Base-by-base conservation (phyloP, 164 flowering plant species). In the Stephania yunnanensis region DNA sequence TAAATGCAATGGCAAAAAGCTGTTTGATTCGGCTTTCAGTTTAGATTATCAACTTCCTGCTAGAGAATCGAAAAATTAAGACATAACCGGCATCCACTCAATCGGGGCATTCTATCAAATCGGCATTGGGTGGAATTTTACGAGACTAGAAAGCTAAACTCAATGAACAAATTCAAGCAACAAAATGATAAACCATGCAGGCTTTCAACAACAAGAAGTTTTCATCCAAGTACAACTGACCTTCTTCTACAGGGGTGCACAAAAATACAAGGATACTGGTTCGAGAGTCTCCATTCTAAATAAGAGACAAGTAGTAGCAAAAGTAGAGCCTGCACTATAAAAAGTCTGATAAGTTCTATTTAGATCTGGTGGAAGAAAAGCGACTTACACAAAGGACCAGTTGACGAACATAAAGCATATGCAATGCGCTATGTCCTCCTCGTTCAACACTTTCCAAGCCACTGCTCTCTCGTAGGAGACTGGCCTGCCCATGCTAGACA, bases 401-500 rank as follows among this genome's bases (percentile, higher is more conserved):
- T 95, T 95, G 48, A 95, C 67, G 76, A 95, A 93, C 93, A 89
- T 85, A 74, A 95, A 92, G 81, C 95, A 92, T 71, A 95, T 84
- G 87, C 99, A 95, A 72, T 95, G 98, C n/a, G 92, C 87, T 61
- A 75, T 85, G 12, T 95, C 97, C 63, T 91, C 97, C 71, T 92
- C 95, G 58, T 92, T 89, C 82, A 92, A 50, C 53, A 95, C 98
- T 81, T 95, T 95, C 99, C 99, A 95, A 36, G 96, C 99, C 70
- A 95, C 93, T 1, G 96, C 99, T 74, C 93, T 86, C 82, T 95
- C 98, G 42, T 90, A 93, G 0, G 99, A 92, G 15, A 95, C 86
- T 1, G 98, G 95, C 76, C 99, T 86, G 8, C 99, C 95, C 99
- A 95, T 95, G 97, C 97, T 95, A 25, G 99, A 95, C 58, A 89